Evolutionary conservation across 495 filamentous ascomycete genomes (phyloP).

Genomic region (Bombardia bombarda): DNA sequence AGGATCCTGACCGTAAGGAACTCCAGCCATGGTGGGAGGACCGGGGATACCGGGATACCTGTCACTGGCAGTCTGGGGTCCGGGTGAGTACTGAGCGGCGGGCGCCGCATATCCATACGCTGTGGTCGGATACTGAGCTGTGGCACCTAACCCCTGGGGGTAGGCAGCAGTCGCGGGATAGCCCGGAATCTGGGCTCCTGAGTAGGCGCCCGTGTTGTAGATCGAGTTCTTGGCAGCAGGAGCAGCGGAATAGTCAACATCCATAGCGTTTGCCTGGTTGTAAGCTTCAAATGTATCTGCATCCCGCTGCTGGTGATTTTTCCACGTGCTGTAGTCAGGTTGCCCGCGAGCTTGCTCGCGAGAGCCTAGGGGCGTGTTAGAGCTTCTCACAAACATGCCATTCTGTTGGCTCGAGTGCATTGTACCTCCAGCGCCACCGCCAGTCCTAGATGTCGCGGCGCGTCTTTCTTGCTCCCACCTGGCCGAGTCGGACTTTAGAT

Average conservation of each 20-base stretch:
- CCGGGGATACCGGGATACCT: conserved; percentile 17
- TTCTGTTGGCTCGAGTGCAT: conserved; percentile 44
- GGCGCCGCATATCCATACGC: conserved; percentile 13
- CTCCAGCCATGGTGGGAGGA: conserved; percentile 18
- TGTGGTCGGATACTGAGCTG: conserved; percentile 13
- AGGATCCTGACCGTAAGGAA: conserved; percentile 10
- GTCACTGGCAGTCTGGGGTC: conserved; percentile 16
- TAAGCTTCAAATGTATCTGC: conserved; percentile 10
- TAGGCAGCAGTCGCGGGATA: conserved; percentile 16
- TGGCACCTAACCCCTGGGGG: conserved; percentile 9
- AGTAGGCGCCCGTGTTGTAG: conserved; percentile 12
- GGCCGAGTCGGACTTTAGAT: conserved; percentile 73
- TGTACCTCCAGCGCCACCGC: conserved; percentile 49
- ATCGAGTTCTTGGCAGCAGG: conserved; percentile 5
- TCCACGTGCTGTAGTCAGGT: conserved; percentile 25
- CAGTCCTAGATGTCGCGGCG: conserved; percentile 37
- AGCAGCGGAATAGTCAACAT: conserved; percentile 18
- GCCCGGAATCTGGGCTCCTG: conserved; percentile 9
- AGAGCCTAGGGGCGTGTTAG: conserved; percentile 48
- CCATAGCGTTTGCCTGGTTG: no score
- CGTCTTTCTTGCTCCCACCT: conserved; percentile 70
- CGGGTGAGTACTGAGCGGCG: conserved; percentile 20
- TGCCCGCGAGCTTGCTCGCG: conserved; percentile 21
- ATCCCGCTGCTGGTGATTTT: conserved; percentile 17
- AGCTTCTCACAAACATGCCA: conserved; percentile 43